Conservation (phyloP, 2,329 filamentous ascomycete genomes). For the Pestalotiopsis sp. region DNA sequence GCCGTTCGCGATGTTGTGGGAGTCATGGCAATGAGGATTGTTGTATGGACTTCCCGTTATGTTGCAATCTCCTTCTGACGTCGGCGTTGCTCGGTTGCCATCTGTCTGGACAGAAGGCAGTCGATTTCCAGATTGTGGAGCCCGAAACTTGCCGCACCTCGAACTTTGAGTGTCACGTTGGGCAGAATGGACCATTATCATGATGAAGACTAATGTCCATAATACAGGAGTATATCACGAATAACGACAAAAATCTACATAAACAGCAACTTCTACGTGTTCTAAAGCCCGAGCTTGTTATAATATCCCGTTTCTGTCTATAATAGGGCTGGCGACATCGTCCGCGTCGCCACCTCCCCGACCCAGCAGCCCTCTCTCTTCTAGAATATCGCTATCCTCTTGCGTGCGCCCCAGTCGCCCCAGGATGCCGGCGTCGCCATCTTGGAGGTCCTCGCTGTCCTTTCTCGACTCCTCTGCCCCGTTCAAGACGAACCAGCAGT, state of each 20-base stretch:
- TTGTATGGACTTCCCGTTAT: neutral
- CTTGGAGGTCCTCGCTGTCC: slow-evolving; percentile 25
- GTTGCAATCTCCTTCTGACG: no score
- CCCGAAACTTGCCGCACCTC: no score
- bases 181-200: neutral
- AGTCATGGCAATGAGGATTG: neutral
- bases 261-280: neutral
- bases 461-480: slow-evolving; percentile 50
- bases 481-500: slow-evolving; percentile 92
- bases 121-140: no score
- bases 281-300: neutral
- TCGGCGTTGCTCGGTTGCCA: no score
- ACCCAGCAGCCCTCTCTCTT: slow-evolving; percentile 23
- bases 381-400: slow-evolving; percentile 10
- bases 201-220: neutral
- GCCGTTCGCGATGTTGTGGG: neutral
- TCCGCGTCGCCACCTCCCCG: slow-evolving; percentile 12
- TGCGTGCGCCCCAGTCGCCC: neutral
- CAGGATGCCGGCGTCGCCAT: slow-evolving; percentile 7
- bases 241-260: neutral
- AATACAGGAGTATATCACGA: neutral
- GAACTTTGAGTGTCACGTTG: neutral
- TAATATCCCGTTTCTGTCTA: slow-evolving; percentile 1
- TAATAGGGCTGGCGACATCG: neutral
- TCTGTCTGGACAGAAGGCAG: no score